Percentiles rank a stretch among this genome's conserved stretches.
Evolutionary conservation across 1,284 basidiomycete genomes (phyloP).

Genomic region (Bondarzewia mesenterica): DNA sequence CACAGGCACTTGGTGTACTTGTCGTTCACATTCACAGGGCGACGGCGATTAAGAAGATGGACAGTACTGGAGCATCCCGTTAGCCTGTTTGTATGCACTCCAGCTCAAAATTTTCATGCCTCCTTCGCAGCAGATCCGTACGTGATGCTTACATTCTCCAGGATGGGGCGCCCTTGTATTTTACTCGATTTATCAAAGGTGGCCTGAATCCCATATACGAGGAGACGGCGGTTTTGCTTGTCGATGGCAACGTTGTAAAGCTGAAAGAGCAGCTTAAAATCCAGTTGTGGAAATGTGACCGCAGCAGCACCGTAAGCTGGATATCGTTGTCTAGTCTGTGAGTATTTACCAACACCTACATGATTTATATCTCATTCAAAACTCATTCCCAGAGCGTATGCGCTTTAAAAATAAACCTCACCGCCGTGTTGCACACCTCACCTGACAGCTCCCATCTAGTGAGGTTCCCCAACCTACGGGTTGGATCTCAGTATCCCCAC

Average conservation of each 20-base stretch:
- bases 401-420: constrained; percentile 21
- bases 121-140: constrained; percentile 26
- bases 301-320: constrained; percentile 28
- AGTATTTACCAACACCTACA: too few species aligned
- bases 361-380: constrained; percentile 21
- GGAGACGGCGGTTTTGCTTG: constrained; percentile 62
- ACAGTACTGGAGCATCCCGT: constrained; percentile 52
- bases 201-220: constrained; percentile 70
- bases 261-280: constrained; percentile 58
- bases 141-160: constrained; percentile 27
- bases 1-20: constrained; percentile 59
- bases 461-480: too few species aligned
- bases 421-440: constrained; percentile 20
- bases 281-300: constrained; percentile 78
- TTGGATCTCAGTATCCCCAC: constrained; percentile 32
- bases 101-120: constrained; percentile 11
- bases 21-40: constrained; percentile 63
- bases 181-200: constrained; percentile 61
- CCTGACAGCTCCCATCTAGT: constrained; percentile 18
- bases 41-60: constrained; percentile 53
- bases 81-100: constrained; percentile 22
- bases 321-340: too few species aligned
- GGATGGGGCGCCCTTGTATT: constrained; percentile 61
- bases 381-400: constrained; percentile 24
- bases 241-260: constrained; percentile 67